Evolutionary conservation across 768 basidiomycete species (phyloP).

Genomic region (Collybia sordida): DNA sequence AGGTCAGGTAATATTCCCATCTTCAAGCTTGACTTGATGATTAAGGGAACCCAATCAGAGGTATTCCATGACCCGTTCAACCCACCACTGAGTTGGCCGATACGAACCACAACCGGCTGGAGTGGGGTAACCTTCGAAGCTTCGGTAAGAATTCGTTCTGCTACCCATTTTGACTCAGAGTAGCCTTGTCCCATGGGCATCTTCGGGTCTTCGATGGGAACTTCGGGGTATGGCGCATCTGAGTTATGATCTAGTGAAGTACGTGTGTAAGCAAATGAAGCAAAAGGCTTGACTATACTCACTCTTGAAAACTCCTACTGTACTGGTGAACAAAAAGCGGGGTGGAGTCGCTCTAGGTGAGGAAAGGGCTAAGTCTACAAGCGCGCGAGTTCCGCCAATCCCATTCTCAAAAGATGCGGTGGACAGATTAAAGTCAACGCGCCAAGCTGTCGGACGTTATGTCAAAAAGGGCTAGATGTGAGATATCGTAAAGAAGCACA

Average conservation of each 20-base stretch:
- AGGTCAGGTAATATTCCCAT: slow-evolving; percentile 28
- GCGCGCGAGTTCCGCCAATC: slow-evolving; percentile 36
- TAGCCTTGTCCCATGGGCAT: slow-evolving; percentile 33
- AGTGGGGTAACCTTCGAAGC: slow-evolving; percentile 18
- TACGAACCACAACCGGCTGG: slow-evolving; percentile 26
- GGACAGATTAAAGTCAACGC: slow-evolving; percentile 45
- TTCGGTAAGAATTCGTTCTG: slow-evolving; percentile 31
- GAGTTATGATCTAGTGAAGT: background rate
- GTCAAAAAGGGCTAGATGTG: background rate
- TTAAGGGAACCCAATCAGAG: slow-evolving; percentile 33
- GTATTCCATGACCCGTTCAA: slow-evolving; percentile 36
- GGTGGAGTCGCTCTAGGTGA: slow-evolving; percentile 23
- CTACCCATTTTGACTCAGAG: slow-evolving; percentile 41
- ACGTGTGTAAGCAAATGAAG: background rate
- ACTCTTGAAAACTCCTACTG: slow-evolving; percentile 25
- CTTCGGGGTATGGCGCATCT: slow-evolving; percentile 12
- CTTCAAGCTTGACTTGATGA: slow-evolving; percentile 31
- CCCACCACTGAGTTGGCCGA: slow-evolving; percentile 37
- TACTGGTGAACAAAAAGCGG: slow-evolving; percentile 38
- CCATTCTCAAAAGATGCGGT: slow-evolving; percentile 43
- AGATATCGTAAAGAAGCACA: background rate
- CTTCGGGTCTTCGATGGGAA: slow-evolving; percentile 17
- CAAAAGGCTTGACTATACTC: background rate
- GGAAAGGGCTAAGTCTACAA: slow-evolving; percentile 38
- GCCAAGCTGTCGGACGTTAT: slow-evolving; percentile 33